phyloP scores from a whole-genome alignment of 768 basidiomycete species.

The Trametes villosa region DNA sequence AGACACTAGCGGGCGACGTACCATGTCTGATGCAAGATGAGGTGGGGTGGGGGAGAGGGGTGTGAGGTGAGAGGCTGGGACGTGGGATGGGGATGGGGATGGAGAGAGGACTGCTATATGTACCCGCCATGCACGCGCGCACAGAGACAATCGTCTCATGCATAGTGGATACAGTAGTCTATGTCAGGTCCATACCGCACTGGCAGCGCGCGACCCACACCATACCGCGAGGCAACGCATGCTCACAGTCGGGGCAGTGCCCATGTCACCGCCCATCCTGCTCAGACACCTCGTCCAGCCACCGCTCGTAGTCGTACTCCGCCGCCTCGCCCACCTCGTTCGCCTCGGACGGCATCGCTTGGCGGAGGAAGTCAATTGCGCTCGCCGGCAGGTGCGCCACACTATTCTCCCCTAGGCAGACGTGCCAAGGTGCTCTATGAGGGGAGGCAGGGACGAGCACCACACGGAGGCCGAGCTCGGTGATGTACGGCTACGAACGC shows the following conservation, averaged over 20 bases:
- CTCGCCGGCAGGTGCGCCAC: slow-evolving; percentile 78
- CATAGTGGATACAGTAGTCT: slow-evolving; percentile 24
- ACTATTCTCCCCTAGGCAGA: no score
- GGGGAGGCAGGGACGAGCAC: no score
- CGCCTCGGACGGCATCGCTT: slow-evolving; percentile 70
- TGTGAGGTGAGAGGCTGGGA: slow-evolving; percentile 12
- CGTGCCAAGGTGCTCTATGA: no score
- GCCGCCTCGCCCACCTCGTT: slow-evolving; percentile 62
- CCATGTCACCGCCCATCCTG: slow-evolving; percentile 18
- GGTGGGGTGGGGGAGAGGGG: slow-evolving; percentile 5
- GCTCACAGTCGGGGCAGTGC: neutral
- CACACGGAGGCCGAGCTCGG: slow-evolving; percentile 88
- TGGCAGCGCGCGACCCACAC: neutral
- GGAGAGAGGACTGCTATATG: slow-evolving; percentile 22
- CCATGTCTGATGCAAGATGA: slow-evolving; percentile 19
- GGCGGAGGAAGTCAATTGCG: slow-evolving; percentile 80
- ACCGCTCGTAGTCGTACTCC: slow-evolving; percentile 84
- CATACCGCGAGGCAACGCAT: neutral
- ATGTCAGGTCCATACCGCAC: slow-evolving; percentile 9
- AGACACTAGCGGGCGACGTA: slow-evolving; percentile 8
- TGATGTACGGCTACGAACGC: slow-evolving; percentile 76
- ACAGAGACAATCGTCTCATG: neutral
- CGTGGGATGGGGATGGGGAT: slow-evolving; percentile 17
- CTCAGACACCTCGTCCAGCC: slow-evolving; percentile 79
- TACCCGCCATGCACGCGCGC: neutral